These are phyloP conservation scores for Trichoderma atrobrunneum DNA, from an alignment of 2,329 filamentous ascomycete genomes.

Conservation along the genomic window DNA sequence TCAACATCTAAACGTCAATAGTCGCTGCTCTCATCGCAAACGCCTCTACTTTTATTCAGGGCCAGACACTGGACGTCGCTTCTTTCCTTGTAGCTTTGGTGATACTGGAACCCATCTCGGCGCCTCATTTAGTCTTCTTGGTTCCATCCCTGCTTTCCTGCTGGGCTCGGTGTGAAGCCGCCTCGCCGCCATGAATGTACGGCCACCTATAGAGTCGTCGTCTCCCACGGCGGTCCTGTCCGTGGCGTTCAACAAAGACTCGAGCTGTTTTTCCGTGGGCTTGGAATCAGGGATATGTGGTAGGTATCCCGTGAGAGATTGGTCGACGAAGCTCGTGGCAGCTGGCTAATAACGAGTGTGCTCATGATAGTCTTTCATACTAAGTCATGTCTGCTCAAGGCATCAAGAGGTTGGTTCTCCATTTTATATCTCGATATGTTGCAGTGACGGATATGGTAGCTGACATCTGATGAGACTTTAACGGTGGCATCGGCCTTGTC, in stretches of 20 bases:
- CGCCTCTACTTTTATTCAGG: not conserved
- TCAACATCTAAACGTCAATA: not conserved
- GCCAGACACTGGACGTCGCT: not conserved
- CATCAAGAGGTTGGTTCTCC: conserved; percentile 41
- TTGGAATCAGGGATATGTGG: conserved; percentile 82
- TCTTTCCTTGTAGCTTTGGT: not conserved
- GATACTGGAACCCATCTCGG: not conserved
- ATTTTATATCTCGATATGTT: not conserved
- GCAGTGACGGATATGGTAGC: not conserved
- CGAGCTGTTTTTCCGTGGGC: conserved; percentile 82
- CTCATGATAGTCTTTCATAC: conserved; percentile 63
- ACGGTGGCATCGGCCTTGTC: conserved; percentile 75
- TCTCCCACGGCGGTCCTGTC: conserved; percentile 74
- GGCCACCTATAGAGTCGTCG: conserved; percentile 77
- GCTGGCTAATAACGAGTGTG: conserved; percentile 28
- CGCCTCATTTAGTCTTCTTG: not conserved
- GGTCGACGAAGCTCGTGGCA: not conserved
- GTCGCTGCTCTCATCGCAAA: not conserved
- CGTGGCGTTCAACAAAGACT: conserved; percentile 80
- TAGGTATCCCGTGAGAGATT: conserved; percentile 36
- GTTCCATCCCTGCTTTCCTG: not conserved
- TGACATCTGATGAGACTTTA: conserved; percentile 57
- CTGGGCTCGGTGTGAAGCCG: not conserved
- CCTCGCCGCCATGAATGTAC: conserved; percentile 73
- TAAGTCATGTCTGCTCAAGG: conserved; percentile 67